Evolutionary conservation across 1,139 yeast genomes (phyloP).

Genomic region (Scheffersomyces segobiensis): DNA sequence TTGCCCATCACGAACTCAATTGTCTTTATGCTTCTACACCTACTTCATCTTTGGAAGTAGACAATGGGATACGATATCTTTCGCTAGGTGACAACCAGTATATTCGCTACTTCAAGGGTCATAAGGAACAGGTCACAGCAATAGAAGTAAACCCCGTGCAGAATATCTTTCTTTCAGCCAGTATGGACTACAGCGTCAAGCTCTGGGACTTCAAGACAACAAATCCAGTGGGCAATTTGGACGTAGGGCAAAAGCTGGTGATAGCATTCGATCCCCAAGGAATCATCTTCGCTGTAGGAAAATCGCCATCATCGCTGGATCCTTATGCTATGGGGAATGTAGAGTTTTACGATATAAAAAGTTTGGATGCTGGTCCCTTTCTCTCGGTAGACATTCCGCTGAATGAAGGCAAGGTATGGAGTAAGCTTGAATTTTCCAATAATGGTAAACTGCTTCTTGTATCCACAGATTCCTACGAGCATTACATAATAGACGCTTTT

Average conservation of each 20-base stretch:
- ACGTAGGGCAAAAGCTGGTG: constrained; percentile 55
- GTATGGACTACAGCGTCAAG: constrained; percentile 78
- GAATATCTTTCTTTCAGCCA: constrained; percentile 67
- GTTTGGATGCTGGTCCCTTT: constrained; percentile 59
- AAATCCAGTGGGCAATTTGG: constrained; percentile 62
- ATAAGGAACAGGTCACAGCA: constrained; percentile 68
- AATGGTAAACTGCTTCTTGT: constrained; percentile 76
- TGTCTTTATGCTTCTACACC: constrained; percentile 84
- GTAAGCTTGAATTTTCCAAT: constrained; percentile 78
- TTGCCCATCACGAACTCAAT: constrained; percentile 73
- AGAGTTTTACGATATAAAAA: constrained; percentile 58
- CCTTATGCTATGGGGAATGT: constrained; percentile 15
- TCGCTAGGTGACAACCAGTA: constrained; percentile 78
- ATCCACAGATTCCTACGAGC: constrained; percentile 54
- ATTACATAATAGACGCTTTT: constrained; percentile 71
- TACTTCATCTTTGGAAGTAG: constrained; percentile 31
- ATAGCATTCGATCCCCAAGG: constrained; percentile 82
- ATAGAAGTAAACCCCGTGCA: constrained; percentile 75
- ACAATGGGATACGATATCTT: constrained; percentile 73
- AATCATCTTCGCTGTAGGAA: constrained; percentile 73
- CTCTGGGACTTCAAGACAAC: constrained; percentile 80
- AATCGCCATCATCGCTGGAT: constrained; percentile 19
- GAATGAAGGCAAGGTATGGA: constrained; percentile 46
- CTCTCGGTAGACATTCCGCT: constrained; percentile 31
- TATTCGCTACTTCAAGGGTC: constrained; percentile 85